These are phyloP conservation scores for Candida mattraensis DNA, from an alignment of 805 yeast genomes.

Conservation along the genomic window DNA sequence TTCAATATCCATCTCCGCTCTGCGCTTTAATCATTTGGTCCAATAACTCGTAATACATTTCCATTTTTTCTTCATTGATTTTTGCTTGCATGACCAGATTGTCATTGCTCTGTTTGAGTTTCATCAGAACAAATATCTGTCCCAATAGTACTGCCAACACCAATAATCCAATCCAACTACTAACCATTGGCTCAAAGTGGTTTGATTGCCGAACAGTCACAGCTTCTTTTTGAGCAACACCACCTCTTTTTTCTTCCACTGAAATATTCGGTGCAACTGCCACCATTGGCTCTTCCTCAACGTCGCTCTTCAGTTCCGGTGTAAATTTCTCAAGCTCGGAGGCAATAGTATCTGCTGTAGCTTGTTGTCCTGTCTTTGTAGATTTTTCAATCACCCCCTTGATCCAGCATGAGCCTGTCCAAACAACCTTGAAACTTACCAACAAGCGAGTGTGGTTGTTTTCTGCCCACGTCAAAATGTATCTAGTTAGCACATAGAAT, in stretches of 20 bases:
- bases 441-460: constrained; percentile 57
- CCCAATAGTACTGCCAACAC: constrained; percentile 7
- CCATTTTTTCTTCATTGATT: constrained; percentile 1
- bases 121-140: constrained; percentile 10
- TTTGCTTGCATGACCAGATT: too few species aligned
- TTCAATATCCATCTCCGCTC: background rate
- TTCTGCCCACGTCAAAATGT: constrained; percentile 72
- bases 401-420: constrained; percentile 94
- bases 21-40: background rate
- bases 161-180: constrained; percentile 13
- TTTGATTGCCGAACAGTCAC: background rate
- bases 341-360: constrained; percentile 48
- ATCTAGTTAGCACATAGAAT: constrained; percentile 74
- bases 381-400: constrained; percentile 86
- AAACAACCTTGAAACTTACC: constrained; percentile 74
- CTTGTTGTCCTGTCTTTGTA: constrained; percentile 74
- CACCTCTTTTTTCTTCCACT: too few species aligned
- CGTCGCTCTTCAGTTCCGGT: constrained; percentile 14
- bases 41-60: constrained; percentile 4
- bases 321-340: constrained; percentile 23
- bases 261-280: too few species aligned
- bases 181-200: constrained; percentile 6
- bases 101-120: constrained; percentile 5
- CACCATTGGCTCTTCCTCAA: constrained; percentile 1
- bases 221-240: constrained; percentile 2